Conservation (phyloP, 2,329 filamentous ascomycete species). For the Thielaviopsis euricoi region DNA sequence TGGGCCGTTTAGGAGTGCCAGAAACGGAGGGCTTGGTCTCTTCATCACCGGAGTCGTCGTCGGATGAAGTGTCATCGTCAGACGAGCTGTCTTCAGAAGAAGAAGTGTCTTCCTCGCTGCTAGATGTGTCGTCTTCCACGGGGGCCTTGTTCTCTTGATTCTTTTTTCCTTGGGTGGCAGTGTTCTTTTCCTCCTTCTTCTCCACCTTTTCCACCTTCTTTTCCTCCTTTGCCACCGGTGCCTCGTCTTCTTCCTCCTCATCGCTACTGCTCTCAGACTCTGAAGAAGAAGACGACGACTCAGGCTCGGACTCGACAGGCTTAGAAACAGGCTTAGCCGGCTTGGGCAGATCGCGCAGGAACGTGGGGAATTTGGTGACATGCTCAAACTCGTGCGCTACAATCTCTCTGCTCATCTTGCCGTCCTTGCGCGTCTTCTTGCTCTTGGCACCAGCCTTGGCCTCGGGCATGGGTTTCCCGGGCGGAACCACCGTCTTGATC, state of each 20-base stretch:
- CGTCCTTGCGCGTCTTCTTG: constrained; percentile 45
- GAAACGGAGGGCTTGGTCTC: constrained; percentile 3
- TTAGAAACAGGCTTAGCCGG: constrained; percentile 13
- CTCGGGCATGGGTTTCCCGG: constrained; percentile 24
- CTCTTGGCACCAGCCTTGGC: constrained; percentile 29
- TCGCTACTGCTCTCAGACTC: constrained; percentile 1
- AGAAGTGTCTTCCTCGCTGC: constrained; percentile 15
- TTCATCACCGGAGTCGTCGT: constrained; percentile 15
- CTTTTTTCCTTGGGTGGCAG: neutral
- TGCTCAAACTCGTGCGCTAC: constrained; percentile 83
- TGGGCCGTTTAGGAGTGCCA: neutral
- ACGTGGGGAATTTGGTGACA: constrained; percentile 66
- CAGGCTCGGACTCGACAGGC: constrained; percentile 12
- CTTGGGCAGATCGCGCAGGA: constrained; percentile 42
- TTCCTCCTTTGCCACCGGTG: constrained; percentile 7
- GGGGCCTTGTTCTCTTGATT: constrained; percentile 11
- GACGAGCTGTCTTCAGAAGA: constrained; percentile 11
- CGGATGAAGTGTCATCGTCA: constrained; percentile 6
- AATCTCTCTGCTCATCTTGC: constrained; percentile 33
- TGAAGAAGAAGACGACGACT: constrained; percentile 3
- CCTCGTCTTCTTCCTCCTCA: neutral
- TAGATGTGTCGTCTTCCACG: constrained; percentile 14
- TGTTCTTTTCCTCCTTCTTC: constrained; percentile 12
- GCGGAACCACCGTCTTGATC: constrained; percentile 61
- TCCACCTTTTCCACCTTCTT: constrained; percentile 1